A percentile compares a stretch with the other conserved stretches of the same genome.
Conservation (phyloP, 2,329 filamentous ascomycete genomes). For the Penicillium sclerotiorum region DNA sequence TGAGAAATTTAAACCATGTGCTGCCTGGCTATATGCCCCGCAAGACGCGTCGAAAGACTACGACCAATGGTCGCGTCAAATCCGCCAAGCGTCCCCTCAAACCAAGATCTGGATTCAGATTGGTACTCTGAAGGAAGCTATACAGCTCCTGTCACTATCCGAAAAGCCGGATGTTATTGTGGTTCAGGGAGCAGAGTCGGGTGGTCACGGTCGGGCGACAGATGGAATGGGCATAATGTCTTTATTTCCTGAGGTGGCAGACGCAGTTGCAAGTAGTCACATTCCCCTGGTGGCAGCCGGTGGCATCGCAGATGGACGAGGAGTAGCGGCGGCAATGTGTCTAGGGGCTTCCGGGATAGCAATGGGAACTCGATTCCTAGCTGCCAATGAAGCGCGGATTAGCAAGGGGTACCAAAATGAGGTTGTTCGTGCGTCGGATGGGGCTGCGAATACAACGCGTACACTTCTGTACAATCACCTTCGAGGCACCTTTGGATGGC, state of each 20-base stretch:
- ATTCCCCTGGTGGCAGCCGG: slow-evolving; percentile 57
- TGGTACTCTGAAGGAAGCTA: slow-evolving; percentile 54
- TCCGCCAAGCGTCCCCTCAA: slow-evolving; percentile 45
- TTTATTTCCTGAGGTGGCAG: slow-evolving; percentile 55
- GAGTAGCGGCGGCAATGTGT: slow-evolving; percentile 52
- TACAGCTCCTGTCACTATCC: slow-evolving; percentile 39
- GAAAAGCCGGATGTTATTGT: slow-evolving; percentile 56
- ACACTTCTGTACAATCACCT: slow-evolving; percentile 59
- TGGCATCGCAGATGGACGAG: slow-evolving; percentile 57
- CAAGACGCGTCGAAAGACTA: slow-evolving; percentile 35
- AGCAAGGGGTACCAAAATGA: slow-evolving; percentile 56
- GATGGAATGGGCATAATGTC: slow-evolving; percentile 54
- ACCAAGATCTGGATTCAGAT: slow-evolving; percentile 61
- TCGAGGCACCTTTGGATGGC: slow-evolving; percentile 63
- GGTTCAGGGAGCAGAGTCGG: slow-evolving; percentile 58
- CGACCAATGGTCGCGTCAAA: slow-evolving; percentile 48
- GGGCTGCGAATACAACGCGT: slow-evolving; percentile 54
- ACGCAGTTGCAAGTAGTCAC: slow-evolving; percentile 38
- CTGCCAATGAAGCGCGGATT: slow-evolving; percentile 54
- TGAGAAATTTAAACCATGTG: slow-evolving; percentile 40
- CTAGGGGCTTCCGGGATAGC: slow-evolving; percentile 59
- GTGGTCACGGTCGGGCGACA: slow-evolving; percentile 55
- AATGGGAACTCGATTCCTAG: slow-evolving; percentile 67
- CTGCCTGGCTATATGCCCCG: slow-evolving; percentile 48
- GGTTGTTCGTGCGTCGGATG: slow-evolving; percentile 55